Percentiles rank a stretch among this genome's conserved stretches.
Conservation (phyloP, 805 yeast species). For the Spathaspora sp. region DNA sequence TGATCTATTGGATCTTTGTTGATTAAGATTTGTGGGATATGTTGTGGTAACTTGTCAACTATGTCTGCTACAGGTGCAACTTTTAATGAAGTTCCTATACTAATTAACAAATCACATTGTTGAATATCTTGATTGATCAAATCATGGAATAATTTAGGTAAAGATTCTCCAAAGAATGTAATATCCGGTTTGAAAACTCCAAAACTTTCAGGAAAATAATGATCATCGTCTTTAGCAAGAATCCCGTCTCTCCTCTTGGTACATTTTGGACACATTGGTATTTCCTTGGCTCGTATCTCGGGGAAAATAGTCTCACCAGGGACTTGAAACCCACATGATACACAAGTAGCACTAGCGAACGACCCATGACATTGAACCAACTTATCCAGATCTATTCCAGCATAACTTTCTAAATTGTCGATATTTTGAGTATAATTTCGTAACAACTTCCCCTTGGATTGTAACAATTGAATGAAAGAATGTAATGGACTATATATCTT, state of each 20-base stretch:
- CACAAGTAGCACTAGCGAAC: constrained; percentile 66
- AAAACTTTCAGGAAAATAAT: constrained; percentile 22
- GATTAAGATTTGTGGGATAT: constrained; percentile 36
- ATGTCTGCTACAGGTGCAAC: constrained; percentile 50
- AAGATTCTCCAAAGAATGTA: constrained; percentile 75
- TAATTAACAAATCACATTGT: constrained; percentile 72
- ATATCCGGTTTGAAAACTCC: constrained; percentile 85
- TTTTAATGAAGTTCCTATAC: constrained; percentile 82
- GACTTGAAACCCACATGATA: constrained; percentile 64
- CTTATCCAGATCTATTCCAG: constrained; percentile 49
- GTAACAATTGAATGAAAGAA: constrained; percentile 33
- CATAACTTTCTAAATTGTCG: constrained; percentile 44
- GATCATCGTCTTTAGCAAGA: constrained; percentile 21
- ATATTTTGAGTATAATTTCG: constrained; percentile 44
- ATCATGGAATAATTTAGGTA: constrained; percentile 43
- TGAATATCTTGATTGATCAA: constrained; percentile 47
- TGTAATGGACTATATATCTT: constrained; percentile 35
- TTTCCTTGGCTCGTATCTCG: constrained; percentile 42
- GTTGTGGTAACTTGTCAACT: constrained; percentile 28
- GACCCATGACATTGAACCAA: constrained; percentile 85
- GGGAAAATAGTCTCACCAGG: constrained; percentile 46
- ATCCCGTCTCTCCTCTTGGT: constrained; percentile 14
- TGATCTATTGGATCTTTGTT: constrained; percentile 35
- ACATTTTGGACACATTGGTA: constrained; percentile 53
- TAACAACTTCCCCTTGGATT: constrained; percentile 32